Base-by-base conservation (phyloP, 305 asterid species). In the Fraxinus latifolia region DNA sequence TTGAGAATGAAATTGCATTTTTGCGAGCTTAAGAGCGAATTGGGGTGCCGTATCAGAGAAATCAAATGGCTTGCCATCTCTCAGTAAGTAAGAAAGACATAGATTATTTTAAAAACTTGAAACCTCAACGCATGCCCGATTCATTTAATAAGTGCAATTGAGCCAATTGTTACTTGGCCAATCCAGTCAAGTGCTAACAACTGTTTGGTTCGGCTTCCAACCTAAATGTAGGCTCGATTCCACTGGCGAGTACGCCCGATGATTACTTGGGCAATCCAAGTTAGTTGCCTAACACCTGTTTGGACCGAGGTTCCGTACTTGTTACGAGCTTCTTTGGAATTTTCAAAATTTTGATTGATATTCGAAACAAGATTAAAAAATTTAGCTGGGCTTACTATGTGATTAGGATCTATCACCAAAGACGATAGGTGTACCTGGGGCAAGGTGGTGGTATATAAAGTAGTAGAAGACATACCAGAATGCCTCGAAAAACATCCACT, bases 401-500 rank as follows among this genome's bases (percentile, higher is more conserved):
- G 33, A 67, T 73, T 53, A 23, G 79, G 83, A 74, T 31, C 79
- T 15, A 33, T 15, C 62, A 77, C 79, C 37, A 29, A 77, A 39
- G 50, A 70, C 42, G 58, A 77, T 81, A 21, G 81, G 65, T 14
- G 74, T 71, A 76, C 70, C 74, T 77, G 42, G 75, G 65, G 67
- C 53, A 33, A 75, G n/a, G 34, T 39, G 77, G 65, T n/a, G 65
- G 21, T 60, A 82, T 70, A 83, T 84, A 83, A 80, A 67, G 60
- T 78, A 83, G 89, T 82, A 84, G 88, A 86, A 79, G 82, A 87
- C 86, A 87, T 89, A 92, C 97, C 97, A 85, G 91, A 81, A 55
- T 86, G 82, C 70, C 84, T 84, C 68, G 87, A 87, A 85, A 81
- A 77, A 82, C 89, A 78, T 87, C 91, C 90, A 76, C 65, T 80